Percentiles rank a stretch among this genome's conserved stretches.
Conservation (phyloP, 2,329 filamentous ascomycete species). For the Colletotrichum sp. region DNA sequence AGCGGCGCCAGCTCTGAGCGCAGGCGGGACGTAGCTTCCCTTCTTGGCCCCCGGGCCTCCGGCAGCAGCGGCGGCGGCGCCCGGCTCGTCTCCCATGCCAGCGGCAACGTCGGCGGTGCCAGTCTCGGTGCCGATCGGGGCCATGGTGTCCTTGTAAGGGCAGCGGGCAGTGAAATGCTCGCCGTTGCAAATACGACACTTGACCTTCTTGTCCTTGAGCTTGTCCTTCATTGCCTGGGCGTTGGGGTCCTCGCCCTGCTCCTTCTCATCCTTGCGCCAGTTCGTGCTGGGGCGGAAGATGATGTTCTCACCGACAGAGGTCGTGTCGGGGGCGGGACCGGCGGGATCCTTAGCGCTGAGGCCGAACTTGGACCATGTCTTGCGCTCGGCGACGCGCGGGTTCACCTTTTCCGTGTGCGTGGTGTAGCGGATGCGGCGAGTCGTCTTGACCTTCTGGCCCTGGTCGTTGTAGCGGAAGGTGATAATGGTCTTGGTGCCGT, state of each 20-base stretch:
- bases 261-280: slow-evolving; percentile 90
- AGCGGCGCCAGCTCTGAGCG: slow-evolving; percentile 74
- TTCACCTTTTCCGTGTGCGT: slow-evolving; percentile 93
- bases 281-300: slow-evolving; percentile 91
- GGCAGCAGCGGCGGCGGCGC: slow-evolving; percentile 55
- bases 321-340: slow-evolving; percentile 88
- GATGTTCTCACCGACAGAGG: slow-evolving; percentile 96
- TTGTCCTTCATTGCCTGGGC: slow-evolving; percentile 78
- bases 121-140: slow-evolving; percentile 71
- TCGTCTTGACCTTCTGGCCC: slow-evolving; percentile 96
- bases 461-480: slow-evolving; percentile 90
- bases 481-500: slow-evolving; percentile 95
- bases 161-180: slow-evolving; percentile 99
- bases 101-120: slow-evolving; percentile 58
- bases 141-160: slow-evolving; percentile 99
- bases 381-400: slow-evolving; percentile 93
- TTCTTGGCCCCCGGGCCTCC: slow-evolving; percentile 69
- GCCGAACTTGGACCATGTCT: slow-evolving; percentile 93
- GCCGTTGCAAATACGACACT: slow-evolving; percentile 98
- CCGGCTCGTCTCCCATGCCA: slow-evolving; percentile 55
- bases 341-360: slow-evolving; percentile 81
- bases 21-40: slow-evolving; percentile 91
- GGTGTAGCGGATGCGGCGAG: slow-evolving; percentile 90
- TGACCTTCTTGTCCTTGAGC: slow-evolving; percentile 99
- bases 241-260: slow-evolving; percentile 76